A percentile compares a stretch with the other conserved stretches of the same genome.
Evolutionary conservation across 1,139 yeast species (phyloP).

Genomic region (Diutina catenulata): DNA sequence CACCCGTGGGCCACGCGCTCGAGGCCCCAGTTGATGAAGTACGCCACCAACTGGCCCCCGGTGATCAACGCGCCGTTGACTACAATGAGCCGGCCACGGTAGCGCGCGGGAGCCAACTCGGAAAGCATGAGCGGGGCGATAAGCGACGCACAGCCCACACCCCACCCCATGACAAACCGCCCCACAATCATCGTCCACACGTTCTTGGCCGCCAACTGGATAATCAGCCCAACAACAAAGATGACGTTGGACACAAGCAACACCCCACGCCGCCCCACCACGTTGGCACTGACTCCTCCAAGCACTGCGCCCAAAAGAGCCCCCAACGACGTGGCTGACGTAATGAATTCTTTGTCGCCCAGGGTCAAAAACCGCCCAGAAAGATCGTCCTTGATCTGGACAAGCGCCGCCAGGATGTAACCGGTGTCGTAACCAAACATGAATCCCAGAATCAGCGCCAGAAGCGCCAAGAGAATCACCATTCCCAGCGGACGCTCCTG

Average conservation of each 20-base stretch:
- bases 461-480: background rate
- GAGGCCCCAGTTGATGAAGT: slow-evolving; percentile 87
- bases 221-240: slow-evolving; percentile 70
- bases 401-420: slow-evolving; percentile 85
- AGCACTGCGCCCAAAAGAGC: slow-evolving; percentile 68
- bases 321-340: slow-evolving; percentile 93
- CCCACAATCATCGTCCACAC: slow-evolving; percentile 92
- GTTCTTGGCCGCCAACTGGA: slow-evolving; percentile 68
- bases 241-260: slow-evolving; percentile 69
- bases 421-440: slow-evolving; percentile 98
- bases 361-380: slow-evolving; percentile 36
- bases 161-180: slow-evolving; percentile 86
- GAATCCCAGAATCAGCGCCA: slow-evolving; percentile 62
- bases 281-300: slow-evolving; percentile 75
- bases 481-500: too few relatives aligned
- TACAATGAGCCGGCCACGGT: slow-evolving; percentile 75
- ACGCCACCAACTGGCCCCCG: slow-evolving; percentile 87
- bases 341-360: slow-evolving; percentile 79
- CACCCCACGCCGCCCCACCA: slow-evolving; percentile 71
- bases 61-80: slow-evolving; percentile 65
- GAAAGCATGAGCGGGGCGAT: slow-evolving; percentile 85
- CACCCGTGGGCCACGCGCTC: slow-evolving; percentile 69
- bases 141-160: slow-evolving; percentile 88
- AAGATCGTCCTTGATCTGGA: slow-evolving; percentile 70
- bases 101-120: slow-evolving; percentile 85